Conservation (phyloP, 2,329 filamentous ascomycete species). For the Fusarium abutilonis region DNA sequence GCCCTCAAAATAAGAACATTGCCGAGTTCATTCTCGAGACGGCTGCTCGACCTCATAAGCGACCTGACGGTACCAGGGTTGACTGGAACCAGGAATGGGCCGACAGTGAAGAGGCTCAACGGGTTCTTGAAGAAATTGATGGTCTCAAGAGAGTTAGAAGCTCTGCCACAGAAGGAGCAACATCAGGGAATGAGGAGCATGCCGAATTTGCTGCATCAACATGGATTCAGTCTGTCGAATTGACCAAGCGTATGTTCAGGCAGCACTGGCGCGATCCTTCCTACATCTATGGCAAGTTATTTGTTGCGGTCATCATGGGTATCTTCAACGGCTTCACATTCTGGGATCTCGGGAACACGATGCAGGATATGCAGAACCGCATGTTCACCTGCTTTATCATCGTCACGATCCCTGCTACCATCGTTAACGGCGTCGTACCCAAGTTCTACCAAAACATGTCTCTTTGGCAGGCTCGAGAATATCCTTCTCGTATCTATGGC, state of each 20-base stretch:
- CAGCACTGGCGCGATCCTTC: conserved; percentile 81
- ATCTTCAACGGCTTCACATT: conserved; percentile 86
- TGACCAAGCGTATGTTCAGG: conserved; percentile 75
- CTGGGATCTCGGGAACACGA: conserved; percentile 71
- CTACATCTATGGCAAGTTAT: conserved; percentile 81
- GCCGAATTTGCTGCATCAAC: conserved; percentile 74
- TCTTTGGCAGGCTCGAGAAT: conserved; percentile 78
- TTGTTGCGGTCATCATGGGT: conserved; percentile 74
- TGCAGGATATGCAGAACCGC: conserved; percentile 77
- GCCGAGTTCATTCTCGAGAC: conserved; percentile 62
- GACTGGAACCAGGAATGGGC: conserved; percentile 83
- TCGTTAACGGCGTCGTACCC: conserved; percentile 79
- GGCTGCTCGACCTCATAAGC: conserved; percentile 50
- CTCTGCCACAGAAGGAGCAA: conserved; percentile 27
- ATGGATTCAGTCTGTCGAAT: conserved; percentile 68
- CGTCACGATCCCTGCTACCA: conserved; percentile 70
- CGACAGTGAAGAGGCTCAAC: conserved; percentile 68
- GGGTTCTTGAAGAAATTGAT: conserved; percentile 69
- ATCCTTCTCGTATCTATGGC: conserved; percentile 78
- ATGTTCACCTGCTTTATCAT: conserved; percentile 78
- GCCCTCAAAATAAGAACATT: conserved; percentile 65
- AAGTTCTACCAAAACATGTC: conserved; percentile 79
- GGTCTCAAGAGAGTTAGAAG: conserved; percentile 36
- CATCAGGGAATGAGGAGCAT: conserved; percentile 1
- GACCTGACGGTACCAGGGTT: conserved; percentile 54